A percentile compares a stretch with the other conserved stretches of the same genome.
Conservation (phyloP, 805 yeast genomes). For the Candida lessepsii region DNA sequence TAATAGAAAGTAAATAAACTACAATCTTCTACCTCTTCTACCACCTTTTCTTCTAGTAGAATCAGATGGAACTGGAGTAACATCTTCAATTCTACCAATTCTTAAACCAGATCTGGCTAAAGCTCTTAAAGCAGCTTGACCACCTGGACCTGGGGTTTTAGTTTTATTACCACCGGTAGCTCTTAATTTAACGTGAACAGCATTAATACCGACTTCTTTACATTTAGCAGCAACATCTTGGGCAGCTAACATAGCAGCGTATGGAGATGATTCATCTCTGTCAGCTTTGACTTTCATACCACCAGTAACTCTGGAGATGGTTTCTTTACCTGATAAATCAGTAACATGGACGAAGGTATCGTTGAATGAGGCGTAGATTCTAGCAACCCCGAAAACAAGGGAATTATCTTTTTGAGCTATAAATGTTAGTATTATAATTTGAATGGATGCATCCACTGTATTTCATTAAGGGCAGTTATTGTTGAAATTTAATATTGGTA, state of each 20-base stretch:
- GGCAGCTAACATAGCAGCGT: slow-evolving; percentile 99
- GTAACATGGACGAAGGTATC: slow-evolving; percentile 99
- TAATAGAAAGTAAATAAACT: slow-evolving; percentile 24
- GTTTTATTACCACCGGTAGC: slow-evolving; percentile 99
- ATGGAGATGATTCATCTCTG: slow-evolving; percentile 99
- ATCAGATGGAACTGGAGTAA: slow-evolving; percentile 99
- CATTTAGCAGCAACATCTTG: slow-evolving; percentile 99
- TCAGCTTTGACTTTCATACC: slow-evolving; percentile 99
- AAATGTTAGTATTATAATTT: slow-evolving; percentile 18
- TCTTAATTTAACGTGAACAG: slow-evolving; percentile 99
- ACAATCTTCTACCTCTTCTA: slow-evolving; percentile 99
- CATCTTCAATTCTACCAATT: slow-evolving; percentile 99
- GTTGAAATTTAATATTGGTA: no score
- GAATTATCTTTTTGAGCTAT: slow-evolving; percentile 67
- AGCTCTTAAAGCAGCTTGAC: slow-evolving; percentile 99
- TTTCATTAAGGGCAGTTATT: no score
- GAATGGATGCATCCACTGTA: no score
- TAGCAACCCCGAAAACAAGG: slow-evolving; percentile 99
- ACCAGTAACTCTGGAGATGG: slow-evolving; percentile 99
- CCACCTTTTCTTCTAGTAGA: slow-evolving; percentile 99
- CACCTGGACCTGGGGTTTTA: slow-evolving; percentile 99
- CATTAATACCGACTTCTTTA: slow-evolving; percentile 99
- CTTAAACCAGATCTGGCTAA: slow-evolving; percentile 99
- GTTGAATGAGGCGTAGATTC: slow-evolving; percentile 99
- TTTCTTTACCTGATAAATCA: slow-evolving; percentile 99